Evolutionary conservation across 1,284 basidiomycete species (phyloP).

Genomic region (Phylloporus gajari): DNA sequence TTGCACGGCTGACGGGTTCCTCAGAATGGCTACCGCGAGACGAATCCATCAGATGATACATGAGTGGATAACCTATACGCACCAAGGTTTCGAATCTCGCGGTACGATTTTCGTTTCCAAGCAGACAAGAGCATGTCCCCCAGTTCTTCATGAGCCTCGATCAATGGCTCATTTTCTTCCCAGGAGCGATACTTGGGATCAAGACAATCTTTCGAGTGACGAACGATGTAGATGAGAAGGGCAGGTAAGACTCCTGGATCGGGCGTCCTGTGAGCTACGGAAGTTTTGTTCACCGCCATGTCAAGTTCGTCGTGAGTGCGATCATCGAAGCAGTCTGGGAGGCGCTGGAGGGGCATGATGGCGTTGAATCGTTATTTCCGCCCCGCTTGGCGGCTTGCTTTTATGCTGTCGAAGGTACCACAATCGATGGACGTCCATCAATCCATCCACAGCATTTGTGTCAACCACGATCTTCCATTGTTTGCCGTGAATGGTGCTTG

Average conservation of each 20-base stretch:
- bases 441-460: too few relatives aligned
- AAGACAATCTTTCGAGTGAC: background rate
- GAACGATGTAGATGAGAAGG: background rate
- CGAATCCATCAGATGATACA: background rate
- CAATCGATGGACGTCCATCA: background rate
- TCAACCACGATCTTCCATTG: too few relatives aligned
- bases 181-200: background rate
- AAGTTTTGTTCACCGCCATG: conserved; percentile 8
- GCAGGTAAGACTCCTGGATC: background rate
- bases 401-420: background rate
- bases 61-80: background rate
- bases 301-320: background rate
- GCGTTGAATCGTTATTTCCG: background rate
- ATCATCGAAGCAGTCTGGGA: background rate
- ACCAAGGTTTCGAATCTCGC: background rate
- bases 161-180: background rate
- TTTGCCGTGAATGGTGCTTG: too few relatives aligned
- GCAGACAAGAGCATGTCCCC: background rate
- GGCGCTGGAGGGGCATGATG: background rate
- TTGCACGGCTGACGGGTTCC: background rate
- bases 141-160: background rate
- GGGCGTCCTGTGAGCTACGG: background rate
- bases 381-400: background rate
- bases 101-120: background rate
- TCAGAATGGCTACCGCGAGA: background rate